Conservation (phyloP, 177 flowering plant species). For the Tripterygium wilfordii region DNA sequence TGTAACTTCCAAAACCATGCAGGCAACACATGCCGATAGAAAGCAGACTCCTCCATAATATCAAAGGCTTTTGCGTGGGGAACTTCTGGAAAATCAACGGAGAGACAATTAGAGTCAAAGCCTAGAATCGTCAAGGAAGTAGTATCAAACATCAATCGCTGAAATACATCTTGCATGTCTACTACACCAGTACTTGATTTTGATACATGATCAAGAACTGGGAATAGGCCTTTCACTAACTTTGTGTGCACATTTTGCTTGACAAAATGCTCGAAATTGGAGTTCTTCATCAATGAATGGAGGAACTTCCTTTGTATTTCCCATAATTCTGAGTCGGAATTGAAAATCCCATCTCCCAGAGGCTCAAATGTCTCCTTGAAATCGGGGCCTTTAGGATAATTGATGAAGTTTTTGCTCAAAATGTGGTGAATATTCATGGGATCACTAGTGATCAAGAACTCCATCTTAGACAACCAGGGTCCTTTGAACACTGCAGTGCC, state of each 20-base stretch:
- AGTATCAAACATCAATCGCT: constrained; percentile 25
- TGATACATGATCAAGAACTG: constrained; percentile 4
- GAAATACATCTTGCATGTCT: constrained; percentile 18
- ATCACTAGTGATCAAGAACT: not conserved
- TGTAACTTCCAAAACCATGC: constrained; percentile 12
- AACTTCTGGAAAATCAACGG: constrained; percentile 4
- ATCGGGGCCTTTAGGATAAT: constrained; percentile 21
- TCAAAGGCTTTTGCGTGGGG: constrained; percentile 3
- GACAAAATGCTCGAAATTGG: not conserved
- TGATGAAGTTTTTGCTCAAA: constrained; percentile 19
- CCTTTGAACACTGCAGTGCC: not conserved
- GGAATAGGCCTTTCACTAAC: constrained; percentile 15
- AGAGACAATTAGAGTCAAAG: constrained; percentile 9
- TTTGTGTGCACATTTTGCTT: constrained; percentile 3
- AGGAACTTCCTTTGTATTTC: constrained; percentile 17
- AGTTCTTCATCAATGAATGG: constrained; percentile 4
- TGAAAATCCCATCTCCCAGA: constrained; percentile 29
- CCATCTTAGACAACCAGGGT: not conserved
- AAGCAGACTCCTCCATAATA: constrained; percentile 7
- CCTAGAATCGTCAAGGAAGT: constrained; percentile 15
- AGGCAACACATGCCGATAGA: constrained; percentile 11
- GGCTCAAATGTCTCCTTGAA: constrained; percentile 14
- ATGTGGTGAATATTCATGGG: constrained; percentile 7
- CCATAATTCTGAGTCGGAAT: constrained; percentile 21
- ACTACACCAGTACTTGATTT: not conserved